Conservation (phyloP, 2,329 filamentous ascomycete genomes). For the Plectosphaerella plurivora region DNA sequence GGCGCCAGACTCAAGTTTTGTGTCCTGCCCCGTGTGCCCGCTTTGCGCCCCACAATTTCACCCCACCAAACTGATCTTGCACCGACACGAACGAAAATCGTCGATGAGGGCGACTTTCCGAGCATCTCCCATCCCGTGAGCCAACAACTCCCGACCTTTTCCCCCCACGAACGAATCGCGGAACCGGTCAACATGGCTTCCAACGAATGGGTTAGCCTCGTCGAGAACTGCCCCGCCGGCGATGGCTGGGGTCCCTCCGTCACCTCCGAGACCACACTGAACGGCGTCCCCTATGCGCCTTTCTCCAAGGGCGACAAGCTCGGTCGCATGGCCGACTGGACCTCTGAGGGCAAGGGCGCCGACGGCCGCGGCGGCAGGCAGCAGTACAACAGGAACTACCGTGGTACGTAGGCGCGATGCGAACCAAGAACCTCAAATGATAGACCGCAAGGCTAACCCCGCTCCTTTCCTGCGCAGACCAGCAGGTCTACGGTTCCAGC, state of each 20-base stretch:
- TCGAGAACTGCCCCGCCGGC: conserved; percentile 67
- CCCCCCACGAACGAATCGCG: conserved; percentile 1
- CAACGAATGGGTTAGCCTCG: conserved; percentile 57
- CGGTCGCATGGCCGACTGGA: conserved; percentile 99
- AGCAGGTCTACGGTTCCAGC: conserved; percentile 94
- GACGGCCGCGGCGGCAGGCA: conserved; percentile 70
- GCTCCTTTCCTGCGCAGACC: conserved; percentile 54
- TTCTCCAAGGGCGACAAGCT: conserved; percentile 99
- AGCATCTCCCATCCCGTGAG: conserved; percentile 10
- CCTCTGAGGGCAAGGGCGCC: conserved; percentile 81
- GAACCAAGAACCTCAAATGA: not conserved
- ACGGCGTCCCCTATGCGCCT: conserved; percentile 94
- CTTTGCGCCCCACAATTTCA: conserved; percentile 14
- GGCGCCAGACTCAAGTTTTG: conserved; percentile 9
- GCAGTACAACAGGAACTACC: conserved; percentile 89
- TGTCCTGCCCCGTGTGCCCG: conserved; percentile 8
- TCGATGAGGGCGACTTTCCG: conserved; percentile 9
- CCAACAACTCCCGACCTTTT: conserved; percentile 5
- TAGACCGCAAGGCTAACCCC: conserved; percentile 4
- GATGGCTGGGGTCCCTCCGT: conserved; percentile 85
- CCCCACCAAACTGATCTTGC: conserved; percentile 13
- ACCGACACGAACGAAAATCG: conserved; percentile 11
- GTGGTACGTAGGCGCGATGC: conserved; percentile 56
- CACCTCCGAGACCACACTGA: conserved; percentile 80
- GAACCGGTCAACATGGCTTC: conserved; percentile 38